Conservation (phyloP, 768 basidiomycete species). For the Tubosaeta sp. region DNA sequence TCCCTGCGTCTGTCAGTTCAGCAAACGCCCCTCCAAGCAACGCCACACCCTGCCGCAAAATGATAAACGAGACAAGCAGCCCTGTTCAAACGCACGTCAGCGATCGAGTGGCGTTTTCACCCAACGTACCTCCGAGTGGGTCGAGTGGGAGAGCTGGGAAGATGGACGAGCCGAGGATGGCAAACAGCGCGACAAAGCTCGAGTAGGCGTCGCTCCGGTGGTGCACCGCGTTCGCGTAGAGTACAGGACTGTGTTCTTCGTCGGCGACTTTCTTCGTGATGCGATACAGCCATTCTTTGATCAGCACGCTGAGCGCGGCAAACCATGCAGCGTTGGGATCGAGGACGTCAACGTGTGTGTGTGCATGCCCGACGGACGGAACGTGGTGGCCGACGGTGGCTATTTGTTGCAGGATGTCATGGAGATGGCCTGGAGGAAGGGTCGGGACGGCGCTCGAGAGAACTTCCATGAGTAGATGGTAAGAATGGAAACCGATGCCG, state of each 20-base stretch:
- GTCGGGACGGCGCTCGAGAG: constrained; percentile 62
- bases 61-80: constrained; percentile 83
- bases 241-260: constrained; percentile 85
- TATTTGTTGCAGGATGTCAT: constrained; percentile 56
- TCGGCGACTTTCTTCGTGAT: constrained; percentile 86
- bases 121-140: constrained; percentile 77
- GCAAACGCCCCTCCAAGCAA: constrained; percentile 67
- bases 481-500: constrained; percentile 88
- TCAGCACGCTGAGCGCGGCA: constrained; percentile 70
- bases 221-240: constrained; percentile 94
- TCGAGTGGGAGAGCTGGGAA: constrained; percentile 87
- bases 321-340: constrained; percentile 98
- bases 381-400: constrained; percentile 52
- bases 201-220: constrained; percentile 98
- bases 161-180: constrained; percentile 86
- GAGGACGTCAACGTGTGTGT: constrained; percentile 52
- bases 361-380: constrained; percentile 50
- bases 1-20: constrained; percentile 82
- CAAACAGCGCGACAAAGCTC: constrained; percentile 84
- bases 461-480: constrained; percentile 72
- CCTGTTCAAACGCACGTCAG: constrained; percentile 40
- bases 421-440: constrained; percentile 59
- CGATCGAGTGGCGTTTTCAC: neutral
- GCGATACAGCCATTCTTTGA: constrained; percentile 93
- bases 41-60: constrained; percentile 71